Evolutionary conservation across 2,329 filamentous ascomycete genomes (phyloP).

Genomic region (Calonectria honghensis): DNA sequence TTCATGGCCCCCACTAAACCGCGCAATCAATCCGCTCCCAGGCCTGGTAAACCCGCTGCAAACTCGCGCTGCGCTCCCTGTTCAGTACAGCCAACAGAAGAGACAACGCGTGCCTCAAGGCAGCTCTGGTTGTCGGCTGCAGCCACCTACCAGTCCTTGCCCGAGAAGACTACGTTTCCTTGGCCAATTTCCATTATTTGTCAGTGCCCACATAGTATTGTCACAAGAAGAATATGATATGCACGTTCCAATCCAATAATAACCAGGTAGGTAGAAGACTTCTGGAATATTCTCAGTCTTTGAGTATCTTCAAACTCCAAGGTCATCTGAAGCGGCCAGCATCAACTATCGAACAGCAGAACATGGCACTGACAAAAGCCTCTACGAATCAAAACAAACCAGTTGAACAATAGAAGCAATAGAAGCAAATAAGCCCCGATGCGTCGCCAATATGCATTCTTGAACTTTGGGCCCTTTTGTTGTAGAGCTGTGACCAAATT

Average conservation of each 20-base stretch:
- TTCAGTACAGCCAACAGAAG: neutral
- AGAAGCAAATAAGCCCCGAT: neutral
- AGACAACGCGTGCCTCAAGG: neutral
- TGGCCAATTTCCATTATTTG: neutral
- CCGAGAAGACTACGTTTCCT: neutral
- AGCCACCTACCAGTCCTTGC: neutral
- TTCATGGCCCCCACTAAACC: constrained; percentile 12
- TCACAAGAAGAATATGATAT: neutral
- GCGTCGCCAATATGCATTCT: neutral
- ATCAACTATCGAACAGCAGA: neutral
- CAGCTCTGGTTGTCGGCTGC: neutral
- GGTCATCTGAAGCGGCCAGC: neutral
- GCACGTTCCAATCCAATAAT: neutral
- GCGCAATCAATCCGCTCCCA: neutral
- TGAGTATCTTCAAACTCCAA: neutral
- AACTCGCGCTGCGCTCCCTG: neutral
- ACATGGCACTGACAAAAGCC: neutral
- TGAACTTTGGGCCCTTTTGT: neutral
- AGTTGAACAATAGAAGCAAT: neutral
- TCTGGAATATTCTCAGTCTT: neutral
- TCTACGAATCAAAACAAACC: neutral
- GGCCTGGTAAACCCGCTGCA: neutral
- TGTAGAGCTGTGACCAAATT: neutral
- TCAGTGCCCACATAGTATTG: neutral
- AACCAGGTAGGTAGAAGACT: neutral